phyloP scores from a whole-genome alignment of 768 basidiomycete species.

The Tylopilus subfusipes region DNA sequence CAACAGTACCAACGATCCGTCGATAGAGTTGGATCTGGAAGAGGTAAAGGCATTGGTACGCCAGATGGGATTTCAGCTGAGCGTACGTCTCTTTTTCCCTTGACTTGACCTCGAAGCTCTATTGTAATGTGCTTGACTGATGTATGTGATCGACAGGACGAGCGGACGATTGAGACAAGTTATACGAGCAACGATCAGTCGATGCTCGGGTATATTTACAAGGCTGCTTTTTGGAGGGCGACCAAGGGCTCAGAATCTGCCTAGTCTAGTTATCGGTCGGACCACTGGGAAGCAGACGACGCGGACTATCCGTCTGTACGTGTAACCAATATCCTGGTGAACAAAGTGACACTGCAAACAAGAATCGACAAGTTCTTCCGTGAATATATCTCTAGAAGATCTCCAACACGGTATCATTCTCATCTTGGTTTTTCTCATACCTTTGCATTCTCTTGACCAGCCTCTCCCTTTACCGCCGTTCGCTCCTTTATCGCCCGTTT shows the following conservation, averaged over 20 bases:
- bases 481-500: conserved; percentile 15
- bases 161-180: conserved; percentile 73
- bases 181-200: conserved; percentile 81
- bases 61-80: conserved; percentile 77
- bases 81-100: conserved; percentile 44
- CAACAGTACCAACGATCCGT: conserved; percentile 72
- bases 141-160: conserved; percentile 64
- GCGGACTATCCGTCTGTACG: neutral
- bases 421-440: neutral
- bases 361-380: too few relatives aligned
- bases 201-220: conserved; percentile 84
- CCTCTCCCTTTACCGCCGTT: neutral
- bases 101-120: neutral
- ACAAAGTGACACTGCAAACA: too few relatives aligned
- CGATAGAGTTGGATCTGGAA: conserved; percentile 85
- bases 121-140: neutral
- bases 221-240: conserved; percentile 82
- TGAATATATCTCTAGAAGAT: too few relatives aligned
- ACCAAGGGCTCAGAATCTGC: conserved; percentile 33
- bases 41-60: conserved; percentile 77
- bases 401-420: too few relatives aligned
- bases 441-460: neutral
- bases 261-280: neutral
- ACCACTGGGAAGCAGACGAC: neutral
- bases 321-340: neutral